These are phyloP conservation scores for Beauveria pseudobassiana DNA, from an alignment of 2,329 filamentous ascomycete genomes.

Conservation along the genomic window DNA sequence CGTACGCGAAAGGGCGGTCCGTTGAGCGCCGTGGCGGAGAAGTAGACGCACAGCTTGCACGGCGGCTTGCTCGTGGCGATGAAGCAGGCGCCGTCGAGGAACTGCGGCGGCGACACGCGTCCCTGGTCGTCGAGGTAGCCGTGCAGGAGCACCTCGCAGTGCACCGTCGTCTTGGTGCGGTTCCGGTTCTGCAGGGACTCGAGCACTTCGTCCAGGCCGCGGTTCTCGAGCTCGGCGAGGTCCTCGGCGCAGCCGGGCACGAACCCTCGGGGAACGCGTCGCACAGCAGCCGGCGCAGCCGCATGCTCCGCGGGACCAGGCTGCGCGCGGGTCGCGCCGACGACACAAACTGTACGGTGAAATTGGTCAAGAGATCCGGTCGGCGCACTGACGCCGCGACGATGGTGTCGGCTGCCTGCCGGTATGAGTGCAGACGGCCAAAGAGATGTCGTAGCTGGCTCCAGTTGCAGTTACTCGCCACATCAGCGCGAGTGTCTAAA, in stretches of 20 bases:
- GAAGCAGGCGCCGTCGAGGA: constrained; percentile 23
- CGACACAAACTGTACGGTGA: not conserved
- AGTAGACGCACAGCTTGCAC: constrained; percentile 28
- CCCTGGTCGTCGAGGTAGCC: constrained; percentile 13
- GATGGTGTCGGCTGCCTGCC: constrained; percentile 15
- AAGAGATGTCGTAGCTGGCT: constrained; percentile 18
- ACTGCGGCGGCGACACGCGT: constrained; percentile 11
- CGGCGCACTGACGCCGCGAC: constrained; percentile 13
- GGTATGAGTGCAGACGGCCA: constrained; percentile 20
- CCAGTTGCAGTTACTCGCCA: constrained; percentile 11
- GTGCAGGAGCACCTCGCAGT: constrained; percentile 24
- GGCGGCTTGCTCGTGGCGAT: constrained; percentile 30
- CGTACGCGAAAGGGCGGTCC: constrained; percentile 17
- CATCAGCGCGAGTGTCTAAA: not conserved
- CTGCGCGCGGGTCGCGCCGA: not conserved
- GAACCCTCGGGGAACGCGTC: not conserved
- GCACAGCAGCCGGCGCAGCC: not conserved
- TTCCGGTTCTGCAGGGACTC: constrained; percentile 9
- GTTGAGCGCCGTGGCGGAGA: constrained; percentile 8
- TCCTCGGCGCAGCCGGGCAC: not conserved
- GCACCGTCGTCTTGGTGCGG: constrained; percentile 20
- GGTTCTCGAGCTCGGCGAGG: constrained; percentile 10
- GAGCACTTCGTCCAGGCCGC: not conserved
- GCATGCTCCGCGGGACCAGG: not conserved
- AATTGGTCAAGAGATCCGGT: constrained; percentile 15